Conservation (phyloP, 129 eudicot species). For the Chrysanthemum seticuspe region DNA sequence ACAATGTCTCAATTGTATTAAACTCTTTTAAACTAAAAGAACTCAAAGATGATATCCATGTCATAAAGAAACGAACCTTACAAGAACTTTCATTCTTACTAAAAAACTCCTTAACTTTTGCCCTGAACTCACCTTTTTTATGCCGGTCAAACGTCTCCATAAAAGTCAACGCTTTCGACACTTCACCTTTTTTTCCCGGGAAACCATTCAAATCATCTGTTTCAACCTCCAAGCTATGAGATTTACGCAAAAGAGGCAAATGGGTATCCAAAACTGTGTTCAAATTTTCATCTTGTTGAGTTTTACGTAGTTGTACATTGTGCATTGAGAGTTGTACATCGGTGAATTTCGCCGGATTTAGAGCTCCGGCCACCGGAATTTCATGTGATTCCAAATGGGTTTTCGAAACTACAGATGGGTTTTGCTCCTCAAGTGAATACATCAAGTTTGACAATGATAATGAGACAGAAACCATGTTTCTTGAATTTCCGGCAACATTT, state of each 20-base stretch:
- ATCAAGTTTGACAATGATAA: slow-evolving; percentile 40
- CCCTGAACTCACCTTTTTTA: slow-evolving; percentile 30
- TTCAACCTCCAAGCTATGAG: slow-evolving; percentile 35
- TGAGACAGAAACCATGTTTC: slow-evolving; percentile 45
- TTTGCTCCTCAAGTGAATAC: slow-evolving; percentile 44
- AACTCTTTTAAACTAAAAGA: slow-evolving; percentile 65
- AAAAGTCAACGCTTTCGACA: slow-evolving; percentile 24
- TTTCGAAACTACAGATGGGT: slow-evolving; percentile 34
- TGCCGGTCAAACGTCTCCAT: slow-evolving; percentile 24
- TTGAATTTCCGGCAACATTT: slow-evolving; percentile 50
- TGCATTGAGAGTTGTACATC: slow-evolving; percentile 30
- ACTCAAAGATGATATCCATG: slow-evolving; percentile 82
- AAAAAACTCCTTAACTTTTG: slow-evolving; percentile 34
- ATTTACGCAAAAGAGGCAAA: slow-evolving; percentile 49
- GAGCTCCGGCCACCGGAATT: slow-evolving; percentile 27
- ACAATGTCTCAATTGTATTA: slow-evolving; percentile 55
- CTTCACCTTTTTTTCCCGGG: slow-evolving; percentile 16
- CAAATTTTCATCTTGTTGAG: slow-evolving; percentile 23
- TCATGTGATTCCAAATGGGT: slow-evolving; percentile 21
- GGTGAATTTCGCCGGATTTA: slow-evolving; percentile 34
- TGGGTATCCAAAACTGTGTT: slow-evolving; percentile 36
- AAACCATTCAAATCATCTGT: slow-evolving; percentile 1
- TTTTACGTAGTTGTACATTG: not conserved
- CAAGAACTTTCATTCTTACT: slow-evolving; percentile 53
- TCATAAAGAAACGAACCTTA: slow-evolving; percentile 80